Conservation (phyloP, 2,329 filamentous ascomycete genomes). For the Ophiostoma triangulosporum region DNA sequence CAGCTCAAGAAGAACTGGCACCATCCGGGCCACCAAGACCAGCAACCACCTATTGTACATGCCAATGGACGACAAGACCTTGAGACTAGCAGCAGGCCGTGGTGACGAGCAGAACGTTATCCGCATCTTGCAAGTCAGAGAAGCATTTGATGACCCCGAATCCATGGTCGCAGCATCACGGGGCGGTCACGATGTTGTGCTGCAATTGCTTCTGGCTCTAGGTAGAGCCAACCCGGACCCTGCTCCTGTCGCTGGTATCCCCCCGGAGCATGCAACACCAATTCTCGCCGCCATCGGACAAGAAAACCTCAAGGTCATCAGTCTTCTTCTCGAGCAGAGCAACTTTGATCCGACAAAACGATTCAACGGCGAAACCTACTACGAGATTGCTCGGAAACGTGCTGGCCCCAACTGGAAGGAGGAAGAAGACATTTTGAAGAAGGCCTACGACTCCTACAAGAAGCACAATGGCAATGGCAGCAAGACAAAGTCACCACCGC, state of each 20-base stretch:
- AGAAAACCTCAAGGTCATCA: conserved; percentile 71
- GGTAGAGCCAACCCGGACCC: conserved; percentile 57
- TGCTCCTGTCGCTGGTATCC: conserved; percentile 43
- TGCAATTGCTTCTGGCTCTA: conserved; percentile 62
- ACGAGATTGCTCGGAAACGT: conserved; percentile 70
- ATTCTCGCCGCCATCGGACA: conserved; percentile 91
- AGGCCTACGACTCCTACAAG: conserved; percentile 54
- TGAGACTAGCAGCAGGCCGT: conserved; percentile 44
- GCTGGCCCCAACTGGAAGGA: conserved; percentile 82
- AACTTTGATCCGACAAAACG: conserved; percentile 71
- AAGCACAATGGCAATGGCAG: conserved; percentile 27
- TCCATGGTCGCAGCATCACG: conserved; percentile 83
- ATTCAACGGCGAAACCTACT: conserved; percentile 68
- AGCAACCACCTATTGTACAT: conserved; percentile 51
- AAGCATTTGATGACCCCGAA: conserved; percentile 58
- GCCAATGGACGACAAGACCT: conserved; percentile 47
- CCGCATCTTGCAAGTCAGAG: conserved; percentile 47
- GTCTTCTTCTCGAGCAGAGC: conserved; percentile 62
- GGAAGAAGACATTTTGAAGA: conserved; percentile 69
- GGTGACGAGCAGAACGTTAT: conserved; percentile 50
- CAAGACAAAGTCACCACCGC: conserved; percentile 38
- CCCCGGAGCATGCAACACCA: conserved; percentile 68
- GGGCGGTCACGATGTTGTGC: conserved; percentile 78
- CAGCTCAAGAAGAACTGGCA: conserved; percentile 36
- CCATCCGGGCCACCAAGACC: conserved; percentile 47